A percentile compares a stretch with the other conserved stretches of the same genome.
Evolutionary conservation across 257 asterid species (phyloP).

Genomic region (Salvia miltiorrhiza): DNA sequence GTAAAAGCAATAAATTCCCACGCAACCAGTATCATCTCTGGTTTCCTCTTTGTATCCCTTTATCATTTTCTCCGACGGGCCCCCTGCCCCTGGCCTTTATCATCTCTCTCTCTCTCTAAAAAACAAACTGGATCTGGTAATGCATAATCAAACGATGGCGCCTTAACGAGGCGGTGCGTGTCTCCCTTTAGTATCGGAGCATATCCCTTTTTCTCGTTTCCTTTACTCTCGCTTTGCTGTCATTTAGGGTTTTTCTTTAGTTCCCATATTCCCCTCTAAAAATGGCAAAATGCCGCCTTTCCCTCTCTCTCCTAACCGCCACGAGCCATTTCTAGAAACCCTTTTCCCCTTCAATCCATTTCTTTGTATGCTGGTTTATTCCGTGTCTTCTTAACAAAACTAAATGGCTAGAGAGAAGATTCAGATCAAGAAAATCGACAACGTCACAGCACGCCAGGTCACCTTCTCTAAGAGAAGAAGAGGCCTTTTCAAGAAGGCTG

Average conservation of each 20-base stretch:
- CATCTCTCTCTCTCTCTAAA: neutral
- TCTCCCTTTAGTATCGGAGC: slow-evolving; percentile 19
- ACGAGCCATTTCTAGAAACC: slow-evolving; percentile 37
- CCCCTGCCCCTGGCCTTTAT: too few relatives aligned
- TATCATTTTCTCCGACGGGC: neutral
- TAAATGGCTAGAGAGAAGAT: slow-evolving; percentile 74
- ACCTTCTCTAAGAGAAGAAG: slow-evolving; percentile 80
- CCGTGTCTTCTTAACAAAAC: slow-evolving; percentile 3
- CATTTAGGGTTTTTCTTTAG: slow-evolving; percentile 25
- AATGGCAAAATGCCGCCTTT: slow-evolving; percentile 45
- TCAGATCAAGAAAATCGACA: slow-evolving; percentile 81
- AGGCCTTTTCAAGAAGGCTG: slow-evolving; percentile 83
- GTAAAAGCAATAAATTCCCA: slow-evolving; percentile 16
- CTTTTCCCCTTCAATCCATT: neutral
- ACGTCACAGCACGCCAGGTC: slow-evolving; percentile 70
- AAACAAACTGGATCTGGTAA: slow-evolving; percentile 24
- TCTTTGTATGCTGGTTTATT: slow-evolving; percentile 36
- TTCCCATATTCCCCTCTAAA: slow-evolving; percentile 32
- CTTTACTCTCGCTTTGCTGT: neutral
- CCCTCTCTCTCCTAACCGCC: slow-evolving; percentile 6
- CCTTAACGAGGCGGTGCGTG: slow-evolving; percentile 19
- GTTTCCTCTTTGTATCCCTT: neutral
- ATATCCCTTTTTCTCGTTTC: neutral
- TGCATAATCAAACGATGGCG: slow-evolving; percentile 15
- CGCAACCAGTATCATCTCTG: slow-evolving; percentile 3